These are phyloP conservation scores for Pleurotus citrinopileatus DNA, from an alignment of 768 basidiomycete species.

Conservation along the genomic window DNA sequence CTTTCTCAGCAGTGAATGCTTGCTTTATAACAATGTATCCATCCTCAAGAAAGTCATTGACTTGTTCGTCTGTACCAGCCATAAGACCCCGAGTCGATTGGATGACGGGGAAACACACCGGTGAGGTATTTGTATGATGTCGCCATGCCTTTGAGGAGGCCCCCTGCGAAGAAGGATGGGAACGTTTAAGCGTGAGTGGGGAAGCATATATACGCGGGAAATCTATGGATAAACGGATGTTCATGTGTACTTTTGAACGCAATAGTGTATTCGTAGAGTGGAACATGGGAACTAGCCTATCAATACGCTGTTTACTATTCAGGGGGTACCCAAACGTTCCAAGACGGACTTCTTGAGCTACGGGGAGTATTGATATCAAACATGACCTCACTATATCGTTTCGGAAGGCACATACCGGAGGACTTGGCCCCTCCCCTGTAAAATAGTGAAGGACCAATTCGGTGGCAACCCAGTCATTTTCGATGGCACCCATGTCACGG, in stretches of 20 bases:
- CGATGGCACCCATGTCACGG: conserved; percentile 69
- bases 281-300: not conserved
- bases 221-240: not conserved
- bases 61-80: conserved; percentile 37
- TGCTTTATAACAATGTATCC: conserved; percentile 52
- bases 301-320: conserved; percentile 20
- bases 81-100: not conserved
- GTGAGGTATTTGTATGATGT: conserved; percentile 36
- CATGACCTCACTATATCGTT: no score
- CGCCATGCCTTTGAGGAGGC: conserved; percentile 18
- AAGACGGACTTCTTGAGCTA: conserved; percentile 54
- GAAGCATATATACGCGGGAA: conserved; percentile 1
- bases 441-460: conserved; percentile 77
- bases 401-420: conserved; percentile 51
- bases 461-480: conserved; percentile 71
- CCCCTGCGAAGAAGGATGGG: not conserved
- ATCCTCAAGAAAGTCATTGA: conserved; percentile 51
- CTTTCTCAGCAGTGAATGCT: conserved; percentile 51
- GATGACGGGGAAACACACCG: conserved; percentile 13
- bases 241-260: not conserved
- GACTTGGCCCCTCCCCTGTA: conserved; percentile 66
- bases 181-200: conserved; percentile 3
- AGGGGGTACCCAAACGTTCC: conserved; percentile 31
- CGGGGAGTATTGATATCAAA: not conserved
- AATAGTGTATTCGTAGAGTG: not conserved